Evolutionary conservation across 805 yeast genomes (phyloP), one percentile per base, ranked within the genome.

Genomic region (Ogataea zsoltii): DNA sequence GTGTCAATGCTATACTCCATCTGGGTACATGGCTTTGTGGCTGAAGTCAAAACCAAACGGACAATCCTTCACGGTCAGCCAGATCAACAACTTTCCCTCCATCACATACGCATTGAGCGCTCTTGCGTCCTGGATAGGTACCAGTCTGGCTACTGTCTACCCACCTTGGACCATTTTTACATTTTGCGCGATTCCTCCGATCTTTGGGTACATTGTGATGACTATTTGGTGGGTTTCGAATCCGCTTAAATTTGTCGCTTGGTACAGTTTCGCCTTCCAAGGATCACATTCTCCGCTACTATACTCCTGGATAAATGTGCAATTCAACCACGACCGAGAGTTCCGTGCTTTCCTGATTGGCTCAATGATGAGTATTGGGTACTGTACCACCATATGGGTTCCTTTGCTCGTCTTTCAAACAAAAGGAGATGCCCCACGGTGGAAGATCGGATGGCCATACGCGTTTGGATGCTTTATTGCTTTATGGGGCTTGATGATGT

Each of bases 361-460:
- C 9, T 37, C 40, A 23, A 37, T 37, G 40, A 37, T 37, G 40
- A 26, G 40, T 17, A 37, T 37, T n/a, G 40, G 40, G 9, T 37
- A 37, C 40, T 37, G 33, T 11, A 37, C 40, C 21, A 26, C 31
- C 10, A 37, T 37, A 10, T 37, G 40, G 40, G 32, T 28, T 12
- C 40, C 40, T 3, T 19, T 37, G 23, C 40, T 37, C 7, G 40
- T 37, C 4, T 37, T 37, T 32, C 15, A 37, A 32, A 37, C 40
- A 5, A 25, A 32, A 7, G 40, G 40, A n/a, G 40, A 37, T 28
- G 40, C 40, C 16, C 40, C 40, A 37, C 18, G 42, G 10, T 39
- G 42, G 42, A 39, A 39, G 29, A 39, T 39, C 17, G 42, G 42
- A 12, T 39, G 42, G 42, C 42, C 42, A 5, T 39, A 39, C 23